Evolutionary conservation across 768 basidiomycete genomes (phyloP).

Genomic region (Boletus rubroflammeus): DNA sequence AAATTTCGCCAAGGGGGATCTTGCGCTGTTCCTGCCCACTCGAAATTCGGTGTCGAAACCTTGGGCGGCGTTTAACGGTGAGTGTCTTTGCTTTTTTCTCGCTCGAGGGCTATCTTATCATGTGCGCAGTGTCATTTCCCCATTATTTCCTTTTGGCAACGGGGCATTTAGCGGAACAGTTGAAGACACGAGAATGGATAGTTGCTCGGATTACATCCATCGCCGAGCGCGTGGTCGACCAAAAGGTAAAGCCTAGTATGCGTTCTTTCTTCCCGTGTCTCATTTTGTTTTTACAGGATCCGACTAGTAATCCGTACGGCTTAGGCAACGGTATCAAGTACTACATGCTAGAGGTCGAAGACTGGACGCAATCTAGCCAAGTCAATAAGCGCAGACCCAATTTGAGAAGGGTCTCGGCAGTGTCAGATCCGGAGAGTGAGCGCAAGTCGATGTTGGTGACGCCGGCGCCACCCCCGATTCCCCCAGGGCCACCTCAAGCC

Average conservation of each 20-base stretch:
- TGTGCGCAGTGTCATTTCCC: conserved; percentile 78
- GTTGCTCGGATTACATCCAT: conserved; percentile 90
- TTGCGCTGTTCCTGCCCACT: conserved; percentile 94
- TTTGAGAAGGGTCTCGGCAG: conserved; percentile 46
- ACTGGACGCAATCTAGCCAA: conserved; percentile 77
- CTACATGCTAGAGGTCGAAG: conserved; percentile 90
- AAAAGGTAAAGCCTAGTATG: conserved; percentile 45
- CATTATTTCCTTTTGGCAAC: conserved; percentile 95
- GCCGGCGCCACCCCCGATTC: conserved; percentile 24
- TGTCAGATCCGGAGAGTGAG: conserved; percentile 39
- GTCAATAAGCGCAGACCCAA: conserved; percentile 56
- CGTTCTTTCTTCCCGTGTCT: background rate
- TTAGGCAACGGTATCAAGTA: conserved; percentile 88
- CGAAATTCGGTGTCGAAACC: conserved; percentile 89
- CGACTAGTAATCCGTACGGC: conserved; percentile 83
- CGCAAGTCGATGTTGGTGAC: conserved; percentile 23
- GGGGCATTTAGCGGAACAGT: conserved; percentile 80
- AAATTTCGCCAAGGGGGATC: conserved; percentile 92
- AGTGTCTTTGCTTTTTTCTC: conserved; percentile 20
- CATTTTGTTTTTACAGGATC: conserved; percentile 48
- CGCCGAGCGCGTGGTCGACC: conserved; percentile 78
- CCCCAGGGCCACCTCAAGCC: conserved; percentile 61
- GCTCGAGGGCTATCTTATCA: background rate
- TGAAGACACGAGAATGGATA: conserved; percentile 92
- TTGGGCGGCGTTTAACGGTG: conserved; percentile 99